Percentiles rank a stretch among this genome's conserved stretches.
Conservation (phyloP, 805 yeast genomes). For the Metschnikowia continentalis region DNA sequence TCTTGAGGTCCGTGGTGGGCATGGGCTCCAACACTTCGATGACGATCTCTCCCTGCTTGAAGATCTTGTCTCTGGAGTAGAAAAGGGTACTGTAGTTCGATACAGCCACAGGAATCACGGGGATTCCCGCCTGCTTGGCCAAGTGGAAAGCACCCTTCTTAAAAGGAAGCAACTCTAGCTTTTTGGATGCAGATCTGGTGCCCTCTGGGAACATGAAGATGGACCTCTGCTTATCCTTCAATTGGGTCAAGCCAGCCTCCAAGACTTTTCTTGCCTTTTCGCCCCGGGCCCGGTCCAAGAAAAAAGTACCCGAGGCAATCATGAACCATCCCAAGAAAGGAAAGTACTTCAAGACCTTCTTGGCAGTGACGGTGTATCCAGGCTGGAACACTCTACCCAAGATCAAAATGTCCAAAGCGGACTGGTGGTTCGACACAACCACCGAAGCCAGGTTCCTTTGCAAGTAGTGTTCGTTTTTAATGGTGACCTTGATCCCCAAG, state of each 20-base stretch:
- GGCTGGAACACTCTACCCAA: constrained; percentile 83
- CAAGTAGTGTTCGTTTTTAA: constrained; percentile 45
- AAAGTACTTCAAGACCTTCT: constrained; percentile 72
- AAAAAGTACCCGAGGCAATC: constrained; percentile 85
- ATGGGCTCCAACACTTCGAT: constrained; percentile 82
- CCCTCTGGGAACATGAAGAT: constrained; percentile 97
- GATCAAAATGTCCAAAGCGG: constrained; percentile 77
- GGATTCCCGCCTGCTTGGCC: constrained; percentile 88
- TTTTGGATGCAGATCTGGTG: constrained; percentile 75
- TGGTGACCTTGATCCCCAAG: constrained; percentile 65
- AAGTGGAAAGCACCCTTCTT: constrained; percentile 98
- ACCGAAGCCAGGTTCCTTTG: constrained; percentile 60
- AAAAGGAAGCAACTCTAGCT: constrained; percentile 74
- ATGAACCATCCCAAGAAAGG: constrained; percentile 98
- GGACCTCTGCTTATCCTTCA: constrained; percentile 64
- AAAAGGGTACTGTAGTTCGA: constrained; percentile 78
- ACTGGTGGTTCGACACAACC: constrained; percentile 84
- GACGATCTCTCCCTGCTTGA: constrained; percentile 71
- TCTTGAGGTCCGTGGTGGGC: constrained; percentile 57
- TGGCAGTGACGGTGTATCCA: constrained; percentile 89
- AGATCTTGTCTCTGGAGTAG: constrained; percentile 55
- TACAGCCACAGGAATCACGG: constrained; percentile 83
- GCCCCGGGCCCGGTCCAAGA: constrained; percentile 77
- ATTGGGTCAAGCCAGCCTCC: constrained; percentile 57
- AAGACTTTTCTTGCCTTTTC: constrained; percentile 73